Base-by-base conservation (phyloP, 306 rosid species). In the Spatholobus suberectus region DNA sequence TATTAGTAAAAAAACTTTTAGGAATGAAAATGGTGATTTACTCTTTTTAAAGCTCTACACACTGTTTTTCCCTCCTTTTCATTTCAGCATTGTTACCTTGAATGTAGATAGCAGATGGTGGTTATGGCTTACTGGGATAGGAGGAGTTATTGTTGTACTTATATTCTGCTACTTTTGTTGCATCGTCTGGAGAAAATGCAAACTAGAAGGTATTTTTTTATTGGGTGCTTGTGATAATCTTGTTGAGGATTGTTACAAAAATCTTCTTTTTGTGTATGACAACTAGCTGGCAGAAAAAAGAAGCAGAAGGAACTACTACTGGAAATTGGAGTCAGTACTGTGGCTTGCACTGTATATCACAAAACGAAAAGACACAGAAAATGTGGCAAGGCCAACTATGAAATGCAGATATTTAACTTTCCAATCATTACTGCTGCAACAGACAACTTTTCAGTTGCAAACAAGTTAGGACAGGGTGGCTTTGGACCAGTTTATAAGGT, bases 361-460 rank as follows among this genome's bases (percentile, higher is more conserved):
- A 21, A 44, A 2, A 55, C 29, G 8, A 54, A 54, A 8, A 20
- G 62, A 72, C 54, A 17, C 43, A 23, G 18, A 9, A 81, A 41
- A 73, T 18, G 29, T 20, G 69, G 75, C 5, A 66, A 70, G 20
- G 29, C 35, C 5, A 20, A 23, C 40, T 13, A 77, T 55, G 89
- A 76, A 44, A 15, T 83, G 29, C 79, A 68, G 6, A 55, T 80
- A n/a, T 88, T 88, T 26, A 47, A 72, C 44, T 80, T 85, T 67
- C 65, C 62, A 23, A 80, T 57, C 76, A 83, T 88, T 40, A 51
- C 47, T 24, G 23, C 54, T 37, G 89, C 86, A 13, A 76, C 87
- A 13, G 40, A 77, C 52, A 81, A 78, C 49, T 85, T 88, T 51
- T 85, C 81, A 35, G 21, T 27, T 10, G 54, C 8, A 55, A 83